Percentiles rank a stretch among this genome's conserved stretches.
Evolutionary conservation across 345 rosid species (phyloP).

Genomic region (Camelina neglecta): DNA sequence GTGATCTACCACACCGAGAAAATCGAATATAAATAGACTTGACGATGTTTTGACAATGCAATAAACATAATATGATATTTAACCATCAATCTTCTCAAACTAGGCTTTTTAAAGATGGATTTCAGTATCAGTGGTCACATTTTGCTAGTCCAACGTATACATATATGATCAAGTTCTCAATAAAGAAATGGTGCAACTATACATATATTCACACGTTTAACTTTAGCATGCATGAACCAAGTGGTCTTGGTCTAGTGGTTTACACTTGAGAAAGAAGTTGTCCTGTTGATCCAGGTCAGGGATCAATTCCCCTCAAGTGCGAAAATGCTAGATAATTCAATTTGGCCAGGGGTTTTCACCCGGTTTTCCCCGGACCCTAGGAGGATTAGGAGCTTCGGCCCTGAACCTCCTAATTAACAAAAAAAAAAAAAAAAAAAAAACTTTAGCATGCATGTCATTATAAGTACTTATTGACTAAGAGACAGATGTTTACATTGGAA

Average conservation of each 20-base stretch:
- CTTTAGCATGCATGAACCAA: constrained; percentile 11
- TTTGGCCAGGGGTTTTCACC: too few species aligned
- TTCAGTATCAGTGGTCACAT: constrained; percentile 7
- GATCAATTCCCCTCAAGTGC: too few species aligned
- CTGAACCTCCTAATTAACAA: too few species aligned
- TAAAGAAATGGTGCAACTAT: not conserved
- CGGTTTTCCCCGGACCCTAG: too few species aligned
- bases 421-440: too few species aligned
- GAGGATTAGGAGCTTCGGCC: too few species aligned
- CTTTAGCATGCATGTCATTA: constrained; percentile 11
- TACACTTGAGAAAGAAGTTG: too few species aligned
- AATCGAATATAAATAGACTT: not conserved
- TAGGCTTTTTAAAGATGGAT: not conserved
- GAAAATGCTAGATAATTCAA: too few species aligned
- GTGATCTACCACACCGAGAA: not conserved
- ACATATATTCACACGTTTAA: constrained; percentile 33
- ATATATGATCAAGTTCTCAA: not conserved
- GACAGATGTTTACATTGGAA: constrained; percentile 1
- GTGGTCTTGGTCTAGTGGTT: too few species aligned
- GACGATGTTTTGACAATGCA: not conserved
- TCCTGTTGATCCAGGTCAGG: too few species aligned
- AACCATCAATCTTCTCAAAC: not conserved
- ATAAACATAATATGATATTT: not conserved
- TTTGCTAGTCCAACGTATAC: constrained; percentile 5
- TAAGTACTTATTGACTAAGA: constrained; percentile 7